Conservation (phyloP, 129 eudicot genomes). For the Ambrosia trifida region DNA sequence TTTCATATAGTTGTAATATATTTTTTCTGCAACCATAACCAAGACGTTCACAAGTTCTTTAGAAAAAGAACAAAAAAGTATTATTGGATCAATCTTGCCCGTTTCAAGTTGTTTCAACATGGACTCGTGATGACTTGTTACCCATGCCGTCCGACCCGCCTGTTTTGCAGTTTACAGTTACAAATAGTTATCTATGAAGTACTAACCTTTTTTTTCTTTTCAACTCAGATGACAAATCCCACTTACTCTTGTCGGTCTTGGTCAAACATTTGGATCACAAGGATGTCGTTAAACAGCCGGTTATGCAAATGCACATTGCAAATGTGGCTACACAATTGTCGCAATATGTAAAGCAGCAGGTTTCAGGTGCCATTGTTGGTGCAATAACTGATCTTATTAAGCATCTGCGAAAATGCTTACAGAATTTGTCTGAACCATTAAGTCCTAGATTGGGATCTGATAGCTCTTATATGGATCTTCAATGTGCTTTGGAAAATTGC, state of each 20-base stretch:
- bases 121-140: not conserved
- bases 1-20: not conserved
- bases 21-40: not conserved
- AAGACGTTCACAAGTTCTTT: not conserved
- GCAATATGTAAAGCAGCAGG: slow-evolving; percentile 53
- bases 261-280: slow-evolving; percentile 81
- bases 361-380: slow-evolving; percentile 61
- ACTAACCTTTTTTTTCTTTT: slow-evolving; percentile 3
- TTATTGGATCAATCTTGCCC: not conserved
- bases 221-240: slow-evolving; percentile 61
- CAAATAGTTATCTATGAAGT: not conserved
- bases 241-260: slow-evolving; percentile 60
- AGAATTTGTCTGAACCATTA: slow-evolving; percentile 48
- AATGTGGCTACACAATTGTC: slow-evolving; percentile 60
- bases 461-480: slow-evolving; percentile 53
- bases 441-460: slow-evolving; percentile 45
- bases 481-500: slow-evolving; percentile 64
- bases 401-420: slow-evolving; percentile 69
- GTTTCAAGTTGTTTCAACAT: not conserved
- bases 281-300: slow-evolving; percentile 64
- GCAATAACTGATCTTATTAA: slow-evolving; percentile 66
- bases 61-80: not conserved
- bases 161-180: not conserved
- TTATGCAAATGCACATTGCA: slow-evolving; percentile 52
- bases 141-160: not conserved